Conservation (phyloP, 148 eudicot species). For the Rhododendron vialii region DNA sequence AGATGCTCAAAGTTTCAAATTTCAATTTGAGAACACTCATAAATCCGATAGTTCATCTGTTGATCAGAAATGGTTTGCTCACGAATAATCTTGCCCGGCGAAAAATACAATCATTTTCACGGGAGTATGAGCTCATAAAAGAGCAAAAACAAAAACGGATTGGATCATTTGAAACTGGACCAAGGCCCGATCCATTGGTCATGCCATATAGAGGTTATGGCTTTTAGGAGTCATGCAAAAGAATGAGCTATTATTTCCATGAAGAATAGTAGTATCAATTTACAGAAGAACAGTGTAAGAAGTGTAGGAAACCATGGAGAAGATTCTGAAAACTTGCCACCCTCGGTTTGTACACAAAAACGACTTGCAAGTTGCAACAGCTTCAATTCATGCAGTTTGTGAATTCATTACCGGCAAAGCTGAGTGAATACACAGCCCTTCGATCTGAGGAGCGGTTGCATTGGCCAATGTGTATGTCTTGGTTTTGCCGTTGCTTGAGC, state of each 20-base stretch:
- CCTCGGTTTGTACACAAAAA: not conserved
- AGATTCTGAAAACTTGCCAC: not conserved
- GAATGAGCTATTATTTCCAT: not conserved
- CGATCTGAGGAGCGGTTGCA: constrained; percentile 51
- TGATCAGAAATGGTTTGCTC: not conserved
- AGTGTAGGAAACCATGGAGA: not conserved
- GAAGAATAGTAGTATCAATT: not conserved
- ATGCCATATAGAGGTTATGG: too few species aligned
- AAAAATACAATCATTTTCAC: too few species aligned
- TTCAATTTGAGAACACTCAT: not conserved
- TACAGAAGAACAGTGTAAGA: not conserved
- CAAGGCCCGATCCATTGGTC: too few species aligned
- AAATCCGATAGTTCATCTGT: not conserved
- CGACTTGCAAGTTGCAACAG: not conserved
- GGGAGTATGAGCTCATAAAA: too few species aligned
- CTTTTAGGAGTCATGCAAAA: not conserved
- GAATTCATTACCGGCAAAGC: constrained; percentile 42
- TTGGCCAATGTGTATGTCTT: constrained; percentile 43
- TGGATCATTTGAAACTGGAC: too few species aligned
- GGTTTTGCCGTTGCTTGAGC: constrained; percentile 47
- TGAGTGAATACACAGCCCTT: constrained; percentile 41
- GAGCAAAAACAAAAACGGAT: too few species aligned
- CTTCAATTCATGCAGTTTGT: not conserved
- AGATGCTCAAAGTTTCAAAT: not conserved
- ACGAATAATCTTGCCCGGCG: not conserved